A percentile compares a stretch with the other conserved stretches of the same genome.
Conservation (phyloP, 139 green algal genomes). For the Prasinococcaceae sp. region DNA sequence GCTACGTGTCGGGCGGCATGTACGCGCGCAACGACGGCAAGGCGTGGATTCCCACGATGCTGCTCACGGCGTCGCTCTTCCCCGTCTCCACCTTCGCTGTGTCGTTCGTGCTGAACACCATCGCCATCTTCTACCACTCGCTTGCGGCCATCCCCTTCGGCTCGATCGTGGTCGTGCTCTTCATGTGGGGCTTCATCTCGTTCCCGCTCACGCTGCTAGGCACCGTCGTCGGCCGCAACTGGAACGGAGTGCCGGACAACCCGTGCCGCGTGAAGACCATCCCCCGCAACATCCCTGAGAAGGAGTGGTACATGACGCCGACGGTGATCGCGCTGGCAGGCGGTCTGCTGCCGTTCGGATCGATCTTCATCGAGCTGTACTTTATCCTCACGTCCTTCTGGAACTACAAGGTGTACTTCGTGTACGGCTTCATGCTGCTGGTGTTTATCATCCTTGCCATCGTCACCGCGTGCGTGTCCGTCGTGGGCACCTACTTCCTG, state of each 20-base stretch:
- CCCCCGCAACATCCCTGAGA: constrained; percentile 72
- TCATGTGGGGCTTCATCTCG: constrained; percentile 79
- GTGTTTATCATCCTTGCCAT: constrained; percentile 87
- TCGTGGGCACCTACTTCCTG: constrained; percentile 94
- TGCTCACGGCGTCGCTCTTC: constrained; percentile 67
- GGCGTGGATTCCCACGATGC: constrained; percentile 80
- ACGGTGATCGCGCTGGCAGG: constrained; percentile 49
- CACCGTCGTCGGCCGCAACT: constrained; percentile 50
- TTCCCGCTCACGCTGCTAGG: constrained; percentile 82
- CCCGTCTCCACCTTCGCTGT: constrained; percentile 64
- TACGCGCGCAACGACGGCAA: constrained; percentile 76
- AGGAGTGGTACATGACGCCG: constrained; percentile 78
- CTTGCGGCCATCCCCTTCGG: constrained; percentile 81
- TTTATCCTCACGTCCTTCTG: constrained; percentile 94
- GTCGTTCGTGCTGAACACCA: constrained; percentile 81
- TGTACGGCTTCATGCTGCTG: constrained; percentile 96
- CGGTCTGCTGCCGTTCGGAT: constrained; percentile 87
- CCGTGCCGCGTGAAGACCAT: constrained; percentile 72
- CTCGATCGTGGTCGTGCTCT: constrained; percentile 76
- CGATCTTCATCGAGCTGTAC: constrained; percentile 99
- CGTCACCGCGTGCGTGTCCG: constrained; percentile 73
- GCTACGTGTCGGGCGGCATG: constrained; percentile 62
- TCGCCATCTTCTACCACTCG: constrained; percentile 82
- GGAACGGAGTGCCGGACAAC: constrained; percentile 34
- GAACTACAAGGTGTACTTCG: constrained; percentile 98